phyloP scores from a whole-genome alignment of 306 rosid genomes.

The Cyamopsis tetragonoloba region DNA sequence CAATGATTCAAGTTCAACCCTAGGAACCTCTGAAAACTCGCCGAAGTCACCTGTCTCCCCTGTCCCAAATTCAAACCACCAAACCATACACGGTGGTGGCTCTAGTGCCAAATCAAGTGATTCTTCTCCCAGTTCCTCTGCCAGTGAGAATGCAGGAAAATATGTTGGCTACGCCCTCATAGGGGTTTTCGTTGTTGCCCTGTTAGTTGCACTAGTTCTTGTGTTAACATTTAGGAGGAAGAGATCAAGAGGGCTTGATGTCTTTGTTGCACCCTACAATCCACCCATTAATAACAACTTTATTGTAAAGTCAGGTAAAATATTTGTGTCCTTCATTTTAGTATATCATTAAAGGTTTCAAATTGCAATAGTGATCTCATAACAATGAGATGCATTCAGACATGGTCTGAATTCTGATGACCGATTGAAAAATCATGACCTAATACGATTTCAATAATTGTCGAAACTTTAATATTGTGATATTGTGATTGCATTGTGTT shows the following conservation, averaged over 20 bases:
- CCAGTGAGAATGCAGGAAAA: slow-evolving; percentile 22
- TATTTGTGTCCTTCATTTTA: too few species aligned
- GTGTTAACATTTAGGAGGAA: slow-evolving; percentile 28
- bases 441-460: too few species aligned
- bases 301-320: slow-evolving; percentile 39
- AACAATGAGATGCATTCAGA: too few species aligned
- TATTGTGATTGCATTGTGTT: too few species aligned
- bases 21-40: neutral
- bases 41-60: neutral
- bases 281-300: slow-evolving; percentile 30
- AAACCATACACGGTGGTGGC: neutral
- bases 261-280: slow-evolving; percentile 24
- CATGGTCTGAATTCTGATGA: too few species aligned
- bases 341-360: too few species aligned
- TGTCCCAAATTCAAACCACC: neutral
- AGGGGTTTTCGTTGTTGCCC: slow-evolving; percentile 42
- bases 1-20: neutral
- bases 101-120: neutral
- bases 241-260: slow-evolving; percentile 29
- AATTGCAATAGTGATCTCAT: too few species aligned
- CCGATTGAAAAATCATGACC: too few species aligned
- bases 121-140: slow-evolving; percentile 8
- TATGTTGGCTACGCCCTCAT: slow-evolving; percentile 45
- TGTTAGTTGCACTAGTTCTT: slow-evolving; percentile 45
- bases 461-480: too few species aligned